Evolutionary conservation across 495 filamentous ascomycete genomes (phyloP).

Genomic region (Patellaria atrata): DNA sequence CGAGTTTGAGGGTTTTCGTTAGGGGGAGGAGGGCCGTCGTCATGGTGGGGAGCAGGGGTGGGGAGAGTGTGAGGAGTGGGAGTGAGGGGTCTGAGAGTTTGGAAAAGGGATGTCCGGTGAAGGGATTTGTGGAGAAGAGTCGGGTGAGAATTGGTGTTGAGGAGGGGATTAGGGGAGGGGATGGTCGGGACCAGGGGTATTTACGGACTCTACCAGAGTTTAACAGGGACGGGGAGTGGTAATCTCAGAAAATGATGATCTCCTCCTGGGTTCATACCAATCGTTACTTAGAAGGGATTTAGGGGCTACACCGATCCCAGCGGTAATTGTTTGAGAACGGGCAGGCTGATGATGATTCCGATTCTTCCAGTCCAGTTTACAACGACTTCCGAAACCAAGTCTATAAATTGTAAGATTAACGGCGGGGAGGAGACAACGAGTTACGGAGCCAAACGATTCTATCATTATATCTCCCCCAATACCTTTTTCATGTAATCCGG

Average conservation of each 20-base stretch:
- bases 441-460: no score
- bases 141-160: background rate
- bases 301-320: no score
- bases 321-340: no score
- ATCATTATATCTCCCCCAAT: no score
- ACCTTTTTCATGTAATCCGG: no score
- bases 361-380: no score
- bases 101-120: background rate
- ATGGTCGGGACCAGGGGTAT: background rate
- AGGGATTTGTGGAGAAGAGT: background rate
- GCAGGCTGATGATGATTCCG: no score
- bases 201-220: background rate
- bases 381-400: no score
- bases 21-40: background rate
- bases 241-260: background rate
- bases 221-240: constrained; percentile 1
- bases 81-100: background rate
- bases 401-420: no score
- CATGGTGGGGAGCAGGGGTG: background rate
- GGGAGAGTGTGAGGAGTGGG: background rate
- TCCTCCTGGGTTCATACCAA: no score
- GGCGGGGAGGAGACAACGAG: no score
- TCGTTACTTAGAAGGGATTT: no score
- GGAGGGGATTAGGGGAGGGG: background rate
- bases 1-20: constrained; percentile 6